Evolutionary conservation across 192 early-diverging fungal species (phyloP).

Genomic region (Coemansia sp.): DNA sequence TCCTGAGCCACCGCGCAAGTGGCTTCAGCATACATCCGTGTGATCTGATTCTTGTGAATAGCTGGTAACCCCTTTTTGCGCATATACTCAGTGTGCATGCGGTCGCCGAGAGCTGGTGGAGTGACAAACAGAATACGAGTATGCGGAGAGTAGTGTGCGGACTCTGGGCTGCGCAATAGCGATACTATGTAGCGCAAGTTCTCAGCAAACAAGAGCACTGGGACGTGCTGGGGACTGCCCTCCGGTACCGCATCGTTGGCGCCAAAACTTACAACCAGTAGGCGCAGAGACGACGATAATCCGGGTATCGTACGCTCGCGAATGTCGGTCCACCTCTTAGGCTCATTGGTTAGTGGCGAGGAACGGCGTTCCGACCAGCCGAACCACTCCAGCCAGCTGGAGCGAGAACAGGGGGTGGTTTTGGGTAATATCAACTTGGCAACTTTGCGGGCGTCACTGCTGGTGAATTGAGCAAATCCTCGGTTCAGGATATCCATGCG

Average conservation of each 20-base stretch:
- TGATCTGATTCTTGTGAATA: constrained; percentile 49
- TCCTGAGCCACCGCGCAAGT: constrained; percentile 54
- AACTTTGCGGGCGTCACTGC: constrained; percentile 60
- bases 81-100: constrained; percentile 40
- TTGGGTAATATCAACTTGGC: constrained; percentile 60
- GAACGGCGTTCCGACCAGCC: background rate
- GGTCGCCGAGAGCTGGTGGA: constrained; percentile 70
- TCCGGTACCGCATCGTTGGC: constrained; percentile 75
- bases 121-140: constrained; percentile 71
- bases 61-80: constrained; percentile 23
- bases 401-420: constrained; percentile 1
- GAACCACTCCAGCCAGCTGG: background rate
- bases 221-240: constrained; percentile 60
- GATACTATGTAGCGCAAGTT: constrained; percentile 69
- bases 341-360: background rate
- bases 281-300: constrained; percentile 40
- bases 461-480: constrained; percentile 83
- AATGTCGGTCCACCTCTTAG: background rate
- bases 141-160: constrained; percentile 61
- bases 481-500: constrained; percentile 78
- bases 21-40: constrained; percentile 57
- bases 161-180: constrained; percentile 56
- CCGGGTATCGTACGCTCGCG: constrained; percentile 1
- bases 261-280: constrained; percentile 78
- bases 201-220: constrained; percentile 59